Conservation (phyloP, 352 stramenopile species). For the Thraustochytrium striatum region DNA sequence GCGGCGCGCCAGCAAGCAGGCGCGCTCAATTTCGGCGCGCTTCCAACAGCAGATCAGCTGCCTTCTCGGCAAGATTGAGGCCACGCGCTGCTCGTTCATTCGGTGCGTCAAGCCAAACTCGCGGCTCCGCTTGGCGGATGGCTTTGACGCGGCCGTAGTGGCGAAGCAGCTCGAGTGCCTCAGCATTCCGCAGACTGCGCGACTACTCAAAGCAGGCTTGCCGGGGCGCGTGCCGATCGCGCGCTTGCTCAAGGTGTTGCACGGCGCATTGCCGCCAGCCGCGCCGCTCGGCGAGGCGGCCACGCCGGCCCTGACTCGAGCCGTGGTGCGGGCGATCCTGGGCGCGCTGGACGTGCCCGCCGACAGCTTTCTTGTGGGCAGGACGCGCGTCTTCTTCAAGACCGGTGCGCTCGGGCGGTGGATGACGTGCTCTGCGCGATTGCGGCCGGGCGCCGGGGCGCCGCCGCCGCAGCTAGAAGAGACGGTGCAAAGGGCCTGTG, state of each 20-base stretch:
- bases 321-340: constrained; percentile 67
- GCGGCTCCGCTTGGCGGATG: constrained; percentile 58
- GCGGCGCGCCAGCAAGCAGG: constrained; percentile 25
- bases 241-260: constrained; percentile 70
- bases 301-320: constrained; percentile 63
- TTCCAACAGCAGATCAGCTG: constrained; percentile 69
- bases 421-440: constrained; percentile 47
- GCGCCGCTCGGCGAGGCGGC: constrained; percentile 65
- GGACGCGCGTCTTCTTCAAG: constrained; percentile 62
- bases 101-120: constrained; percentile 79
- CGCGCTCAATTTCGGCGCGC: constrained; percentile 58
- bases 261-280: constrained; percentile 71
- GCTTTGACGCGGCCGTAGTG: constrained; percentile 69
- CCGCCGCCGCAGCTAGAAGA: background rate
- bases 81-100: constrained; percentile 76
- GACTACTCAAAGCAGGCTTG: constrained; percentile 75
- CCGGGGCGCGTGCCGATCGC: constrained; percentile 66
- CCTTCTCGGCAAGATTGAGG: constrained; percentile 68
- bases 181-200: constrained; percentile 74
- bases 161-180: constrained; percentile 72
- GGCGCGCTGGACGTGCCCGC: constrained; percentile 67
- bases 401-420: constrained; percentile 22
- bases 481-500: background rate
- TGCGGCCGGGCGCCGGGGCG: background rate
- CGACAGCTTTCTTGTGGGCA: constrained; percentile 68